Evolutionary conservation across 2,329 filamentous ascomycete genomes (phyloP), one percentile per base, ranked within the genome.

Genomic region (Exutisphaerella laricina): DNA sequence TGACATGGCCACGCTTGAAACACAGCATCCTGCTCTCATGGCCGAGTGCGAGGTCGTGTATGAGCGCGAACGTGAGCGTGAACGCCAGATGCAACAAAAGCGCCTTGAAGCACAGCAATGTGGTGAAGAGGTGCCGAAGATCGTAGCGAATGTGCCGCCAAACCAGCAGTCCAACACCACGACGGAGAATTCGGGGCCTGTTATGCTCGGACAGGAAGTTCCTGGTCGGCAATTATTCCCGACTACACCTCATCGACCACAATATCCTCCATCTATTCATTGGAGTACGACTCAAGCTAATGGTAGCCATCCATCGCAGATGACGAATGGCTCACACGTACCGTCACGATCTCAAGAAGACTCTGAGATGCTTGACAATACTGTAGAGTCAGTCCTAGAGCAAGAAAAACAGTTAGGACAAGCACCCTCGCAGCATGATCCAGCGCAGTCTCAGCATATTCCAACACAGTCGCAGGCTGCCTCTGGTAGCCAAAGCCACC

Each of bases 1-100:
- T 23, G 90, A 97, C 65, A 84, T 97, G 50, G 80, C 80, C 31
- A 79, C 78, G 34, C 81, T 96, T 43, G 83, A 88, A 58, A 72
- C 73, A 30, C 75, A 65, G 5, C 71, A 85, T 50, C 79, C 84
- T 10, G 72, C 70, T 8, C 70, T 84, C 23, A 71, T 84, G 29
- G 66, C 70, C 2, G 83, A 92, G 57, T 96, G 88, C 70, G 88
- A 96, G 52, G 82, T 78, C 34, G 76, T 96, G 3, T 89, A 92
- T 63, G 69, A 78, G 38, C 75, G 85, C 35, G 85, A 92, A 61
- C 62, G 82, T 34, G 77, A 82, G 58, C 77, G 86, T 41, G 77
- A 74, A 33, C 74, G 70, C 45, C 70, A 77, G 39, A 53, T 43
- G 7, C 25, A 54, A 9, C 46, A 49, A 20, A 53, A 80, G 58